These are phyloP conservation scores for Sodiomyces alkalinus DNA, from an alignment of 2,329 filamentous ascomycete genomes.

Conservation along the genomic window DNA sequence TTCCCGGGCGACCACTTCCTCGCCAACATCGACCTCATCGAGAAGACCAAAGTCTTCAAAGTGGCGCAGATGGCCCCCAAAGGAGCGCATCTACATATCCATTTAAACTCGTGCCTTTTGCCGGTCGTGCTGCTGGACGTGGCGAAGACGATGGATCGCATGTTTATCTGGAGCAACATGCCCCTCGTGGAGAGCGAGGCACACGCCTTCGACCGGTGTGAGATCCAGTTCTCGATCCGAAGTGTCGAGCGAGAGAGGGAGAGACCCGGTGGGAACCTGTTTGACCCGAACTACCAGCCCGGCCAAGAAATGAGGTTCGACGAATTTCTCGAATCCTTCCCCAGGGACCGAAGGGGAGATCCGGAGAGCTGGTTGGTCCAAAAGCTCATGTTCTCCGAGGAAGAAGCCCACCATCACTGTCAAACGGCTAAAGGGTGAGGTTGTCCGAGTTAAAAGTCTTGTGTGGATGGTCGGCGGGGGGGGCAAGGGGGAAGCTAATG, in stretches of 20 bases:
- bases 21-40: conserved; percentile 36
- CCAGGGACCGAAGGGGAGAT: conserved; percentile 11
- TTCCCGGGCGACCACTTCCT: conserved; percentile 43
- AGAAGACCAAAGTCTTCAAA: conserved; percentile 38
- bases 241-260: conserved; percentile 14
- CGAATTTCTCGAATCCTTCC: conserved; percentile 23
- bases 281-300: conserved; percentile 29
- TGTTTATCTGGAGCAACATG: conserved; percentile 52
- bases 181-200: conserved; percentile 19
- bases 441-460: no score
- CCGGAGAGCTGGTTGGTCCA: conserved; percentile 38
- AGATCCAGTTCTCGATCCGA: conserved; percentile 45
- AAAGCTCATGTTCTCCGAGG: conserved; percentile 47
- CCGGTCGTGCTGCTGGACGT: conserved; percentile 42
- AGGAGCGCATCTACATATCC: conserved; percentile 57
- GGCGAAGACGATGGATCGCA: conserved; percentile 40
- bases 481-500: no score
- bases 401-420: conserved; percentile 38
- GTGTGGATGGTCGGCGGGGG: no score
- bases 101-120: conserved; percentile 61
- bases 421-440: conserved; percentile 40
- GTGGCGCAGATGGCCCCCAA: conserved; percentile 50
- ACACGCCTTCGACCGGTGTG: conserved; percentile 29
- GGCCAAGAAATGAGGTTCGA: conserved; percentile 27
- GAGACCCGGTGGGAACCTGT: conserved; percentile 28